Evolutionary conservation across 192 early-diverging fungal genomes (phyloP).

Genomic region (Coemansia sp.): DNA sequence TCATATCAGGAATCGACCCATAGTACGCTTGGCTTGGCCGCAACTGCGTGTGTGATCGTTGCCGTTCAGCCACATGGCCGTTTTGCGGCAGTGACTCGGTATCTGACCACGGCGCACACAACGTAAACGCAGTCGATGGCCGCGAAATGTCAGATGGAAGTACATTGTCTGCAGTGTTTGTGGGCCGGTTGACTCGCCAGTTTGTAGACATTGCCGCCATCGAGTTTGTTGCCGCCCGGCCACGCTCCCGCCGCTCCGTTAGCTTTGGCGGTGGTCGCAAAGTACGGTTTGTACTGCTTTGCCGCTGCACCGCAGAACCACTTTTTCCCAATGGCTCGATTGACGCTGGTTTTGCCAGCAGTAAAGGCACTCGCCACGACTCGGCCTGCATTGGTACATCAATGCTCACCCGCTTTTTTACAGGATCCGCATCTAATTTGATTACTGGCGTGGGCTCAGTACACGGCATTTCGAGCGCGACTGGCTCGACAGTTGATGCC

Average conservation of each 20-base stretch:
- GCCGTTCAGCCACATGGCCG: neutral
- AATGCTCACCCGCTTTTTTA: conserved; percentile 10
- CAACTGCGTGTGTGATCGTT: neutral
- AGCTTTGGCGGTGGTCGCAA: neutral
- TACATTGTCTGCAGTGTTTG: neutral
- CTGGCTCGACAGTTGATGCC: neutral
- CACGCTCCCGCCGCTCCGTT: conserved; percentile 10
- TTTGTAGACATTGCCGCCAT: conserved; percentile 12
- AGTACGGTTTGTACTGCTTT: conserved; percentile 3
- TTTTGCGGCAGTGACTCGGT: neutral
- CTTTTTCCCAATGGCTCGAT: neutral
- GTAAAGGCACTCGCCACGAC: neutral
- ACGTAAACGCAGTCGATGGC: neutral
- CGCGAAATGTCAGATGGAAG: neutral
- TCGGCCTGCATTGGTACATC: neutral
- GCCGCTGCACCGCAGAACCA: neutral
- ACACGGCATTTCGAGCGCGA: neutral
- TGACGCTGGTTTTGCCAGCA: neutral
- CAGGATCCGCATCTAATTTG: neutral
- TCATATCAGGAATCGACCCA: neutral
- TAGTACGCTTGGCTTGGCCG: conserved; percentile 1
- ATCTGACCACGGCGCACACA: neutral
- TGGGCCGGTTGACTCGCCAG: conserved; percentile 26
- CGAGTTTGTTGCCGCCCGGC: conserved; percentile 6
- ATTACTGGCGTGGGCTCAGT: neutral